phyloP scores from a whole-genome alignment of 2,329 filamentous ascomycete genomes.

The Penicillium vulpinum region DNA sequence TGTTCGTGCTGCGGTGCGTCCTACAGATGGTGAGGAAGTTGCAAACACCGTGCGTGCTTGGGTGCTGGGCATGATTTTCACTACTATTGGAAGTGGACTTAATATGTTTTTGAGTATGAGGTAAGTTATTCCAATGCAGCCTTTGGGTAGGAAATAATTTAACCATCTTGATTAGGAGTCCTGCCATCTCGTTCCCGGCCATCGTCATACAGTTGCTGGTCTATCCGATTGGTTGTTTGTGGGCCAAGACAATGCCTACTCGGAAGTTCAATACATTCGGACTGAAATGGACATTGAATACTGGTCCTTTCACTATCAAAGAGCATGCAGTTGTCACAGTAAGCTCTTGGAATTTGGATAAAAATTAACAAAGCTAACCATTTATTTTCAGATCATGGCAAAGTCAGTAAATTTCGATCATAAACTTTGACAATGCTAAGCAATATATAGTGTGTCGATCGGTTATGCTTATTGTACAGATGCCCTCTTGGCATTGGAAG shows the following conservation, averaged over 20 bases:
- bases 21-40: constrained; percentile 61
- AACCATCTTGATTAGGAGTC: constrained; percentile 27
- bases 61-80: constrained; percentile 57
- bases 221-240: constrained; percentile 48
- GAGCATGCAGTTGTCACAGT: constrained; percentile 42
- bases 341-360: constrained; percentile 35
- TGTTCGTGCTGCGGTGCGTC: constrained; percentile 61
- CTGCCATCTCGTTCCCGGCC: constrained; percentile 57
- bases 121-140: constrained; percentile 27
- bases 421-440: background rate
- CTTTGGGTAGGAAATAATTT: background rate
- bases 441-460: constrained; percentile 22
- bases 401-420: constrained; percentile 7
- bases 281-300: constrained; percentile 35
- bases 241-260: constrained; percentile 36
- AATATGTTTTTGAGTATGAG: constrained; percentile 58
- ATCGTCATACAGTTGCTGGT: constrained; percentile 60
- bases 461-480: constrained; percentile 30
- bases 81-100: constrained; percentile 58
- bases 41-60: constrained; percentile 63
- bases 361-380: background rate
- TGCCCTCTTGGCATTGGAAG: constrained; percentile 27
- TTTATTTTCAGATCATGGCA: constrained; percentile 16
- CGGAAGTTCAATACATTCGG: constrained; percentile 36
- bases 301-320: constrained; percentile 44